Evolutionary conservation across 192 early-diverging fungal genomes (phyloP), one percentile per base, ranked within the genome.

Genomic region (Entomortierella chlamydospora): DNA sequence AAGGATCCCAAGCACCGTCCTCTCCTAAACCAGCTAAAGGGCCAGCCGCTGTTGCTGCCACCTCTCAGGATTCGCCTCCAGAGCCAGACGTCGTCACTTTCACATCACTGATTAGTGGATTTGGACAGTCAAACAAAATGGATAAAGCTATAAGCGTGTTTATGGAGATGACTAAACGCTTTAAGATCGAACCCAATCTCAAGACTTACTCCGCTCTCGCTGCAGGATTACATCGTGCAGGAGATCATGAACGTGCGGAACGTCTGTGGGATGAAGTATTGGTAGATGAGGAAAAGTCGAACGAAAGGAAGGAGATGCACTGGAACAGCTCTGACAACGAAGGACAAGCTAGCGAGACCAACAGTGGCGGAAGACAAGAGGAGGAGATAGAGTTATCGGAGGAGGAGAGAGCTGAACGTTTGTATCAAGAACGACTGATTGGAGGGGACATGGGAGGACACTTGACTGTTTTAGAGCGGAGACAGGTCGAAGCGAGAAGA

Each of bases 181-280:
- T 56, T 26, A 28, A 50, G 33, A 60, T 79, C 7, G 68, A 70
- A 26, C 76, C 76, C 39, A 79, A 70, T 41, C 43, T 79, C 18
- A 79, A 79, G 57, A 79, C 76, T 20, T 79, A 79, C 22, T 61
- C 76, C 8, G 49, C 67, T 0, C 57, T 79, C 12, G 63, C 60
- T 11, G 76, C 76, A 11, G 68, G 62, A 15, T 57, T 79, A 9
- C 68, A 70, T 31, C 68, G 52, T 10, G 2, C 50, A 25, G 76
- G 76, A 3, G 68, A 79, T 31, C 68, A 79, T 41, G 30, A 54
- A 29, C 39, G 50, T 15, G 76, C 76, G 2, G 68, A 70, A n/a
- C 28, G 20, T 17, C 20, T 79, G 15, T 79, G 76, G 76, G 63
- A 70, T 49, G 70, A 65, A 3, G 68, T 79, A 0, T 15, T 70